A percentile compares a stretch with the other conserved stretches of the same genome.
Evolutionary conservation across 768 basidiomycete genomes (phyloP).

Genomic region (Pisolithus marmoratus): DNA sequence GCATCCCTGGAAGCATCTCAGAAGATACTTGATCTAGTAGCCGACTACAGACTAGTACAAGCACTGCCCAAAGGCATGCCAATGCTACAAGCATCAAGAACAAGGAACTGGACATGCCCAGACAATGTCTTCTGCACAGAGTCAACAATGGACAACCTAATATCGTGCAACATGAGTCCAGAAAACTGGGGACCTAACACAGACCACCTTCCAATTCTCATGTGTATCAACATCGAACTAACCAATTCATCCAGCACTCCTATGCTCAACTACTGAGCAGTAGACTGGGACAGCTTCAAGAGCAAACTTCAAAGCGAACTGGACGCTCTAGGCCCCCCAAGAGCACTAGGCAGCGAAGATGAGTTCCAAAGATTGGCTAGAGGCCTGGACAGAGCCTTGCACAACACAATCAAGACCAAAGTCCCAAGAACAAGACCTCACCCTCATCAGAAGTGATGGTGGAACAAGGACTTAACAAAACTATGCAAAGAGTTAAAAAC

Average conservation of each 20-base stretch:
- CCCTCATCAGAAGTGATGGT: slow-evolving; percentile 19
- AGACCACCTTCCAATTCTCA: not conserved
- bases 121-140: too few relatives aligned
- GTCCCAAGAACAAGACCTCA: slow-evolving; percentile 7
- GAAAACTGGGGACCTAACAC: too few relatives aligned
- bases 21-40: too few relatives aligned
- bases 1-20: too few relatives aligned
- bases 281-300: not conserved
- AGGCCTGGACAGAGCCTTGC: slow-evolving; percentile 10
- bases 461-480: slow-evolving; percentile 9
- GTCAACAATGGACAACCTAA: too few relatives aligned
- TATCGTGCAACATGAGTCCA: too few relatives aligned
- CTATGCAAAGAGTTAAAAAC: not conserved
- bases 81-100: too few relatives aligned
- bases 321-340: not conserved
- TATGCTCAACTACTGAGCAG: not conserved
- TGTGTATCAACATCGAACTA: not conserved
- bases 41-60: too few relatives aligned
- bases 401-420: slow-evolving; percentile 4
- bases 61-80: too few relatives aligned
- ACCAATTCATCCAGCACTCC: too few relatives aligned
- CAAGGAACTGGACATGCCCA: too few relatives aligned
- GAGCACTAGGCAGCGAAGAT: not conserved
- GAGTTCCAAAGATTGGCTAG: slow-evolving; percentile 5
- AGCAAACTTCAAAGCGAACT: not conserved